Conservation (phyloP, 2,329 filamentous ascomycete species). For the Diaporthe longicolla region DNA sequence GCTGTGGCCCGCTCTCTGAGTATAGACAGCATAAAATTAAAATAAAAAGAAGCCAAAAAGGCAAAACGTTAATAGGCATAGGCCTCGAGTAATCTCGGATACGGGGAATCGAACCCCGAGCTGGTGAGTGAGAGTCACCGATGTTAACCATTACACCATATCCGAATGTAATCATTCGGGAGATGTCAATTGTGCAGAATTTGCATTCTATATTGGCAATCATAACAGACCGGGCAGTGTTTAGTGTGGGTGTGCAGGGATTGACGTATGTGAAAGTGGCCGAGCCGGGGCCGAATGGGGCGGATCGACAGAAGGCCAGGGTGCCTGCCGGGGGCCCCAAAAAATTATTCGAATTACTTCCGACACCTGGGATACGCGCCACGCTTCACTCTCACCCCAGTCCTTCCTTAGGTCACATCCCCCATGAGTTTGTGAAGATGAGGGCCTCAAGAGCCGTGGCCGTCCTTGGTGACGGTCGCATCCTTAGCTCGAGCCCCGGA, state of each 20-base stretch:
- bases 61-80: background rate
- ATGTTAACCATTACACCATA: conserved; percentile 43
- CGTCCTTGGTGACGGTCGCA: conserved; percentile 55
- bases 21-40: background rate
- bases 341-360: conserved; percentile 39
- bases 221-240: accelerated
- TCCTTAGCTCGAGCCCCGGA: conserved; percentile 52
- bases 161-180: conserved; percentile 37
- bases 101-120: conserved; percentile 42
- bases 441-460: conserved; percentile 56
- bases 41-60: background rate
- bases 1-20: background rate
- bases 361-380: conserved; percentile 23
- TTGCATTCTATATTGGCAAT: background rate
- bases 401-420: conserved; percentile 42
- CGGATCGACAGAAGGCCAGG: background rate
- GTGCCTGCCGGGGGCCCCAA: conserved; percentile 42
- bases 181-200: background rate
- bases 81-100: conserved; percentile 30
- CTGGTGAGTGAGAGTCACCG: conserved; percentile 41
- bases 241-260: background rate
- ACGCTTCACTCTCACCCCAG: conserved; percentile 39
- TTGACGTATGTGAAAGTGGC: background rate
- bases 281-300: background rate
- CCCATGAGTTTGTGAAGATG: conserved; percentile 52